Evolutionary conservation across 305 asterid genomes (phyloP), one percentile per base, ranked within the genome.

Genomic region (Monarda citriodora): DNA sequence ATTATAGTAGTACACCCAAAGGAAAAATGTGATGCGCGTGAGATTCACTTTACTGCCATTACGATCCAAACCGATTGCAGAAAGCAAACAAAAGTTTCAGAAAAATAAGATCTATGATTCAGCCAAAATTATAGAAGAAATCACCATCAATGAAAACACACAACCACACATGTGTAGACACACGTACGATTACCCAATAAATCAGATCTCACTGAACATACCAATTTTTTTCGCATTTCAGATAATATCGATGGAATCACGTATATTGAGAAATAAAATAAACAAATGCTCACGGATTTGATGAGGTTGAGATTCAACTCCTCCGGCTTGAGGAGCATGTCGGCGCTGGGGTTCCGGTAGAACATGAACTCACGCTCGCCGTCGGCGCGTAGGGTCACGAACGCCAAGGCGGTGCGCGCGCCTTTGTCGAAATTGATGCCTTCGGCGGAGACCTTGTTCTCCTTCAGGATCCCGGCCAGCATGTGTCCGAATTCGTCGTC

Each of bases 281-380:
- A 57, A 40, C 1, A 57, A 57, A 57, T 38, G 77, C 96, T 82
- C 72, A 87, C 96, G 61, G 96, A 83, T 88, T 93, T 88, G 49
- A 88, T 88, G 42, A 90, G 47, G 45, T 74, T 87, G 61, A 75
- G 74, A 61, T 76, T 76, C 75, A 76, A 59, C 63, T 76, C 81
- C 58, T 75, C 85, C 32, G 96, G 96, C 34, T 78, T 88, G 67
- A 88, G 80, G 37, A 88, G 80, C 96, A 88, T 88, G 66, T 88
- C 95, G 3, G 95, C 96, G 72, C 96, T 88, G 23, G 96, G 96
- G 60, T 88, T 88, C 66, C 98, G 52, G 45, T 91, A 91, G 55
- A 88, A 85, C 97, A 91, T 91, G 62, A 87, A 91, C 75, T 91
- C 97, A 49, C 95, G 91, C 79, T 90, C 97, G 2, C 96, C 97